Evolutionary conservation across 352 stramenopile genomes (phyloP).

Genomic region (Phytophthora hybrid): DNA sequence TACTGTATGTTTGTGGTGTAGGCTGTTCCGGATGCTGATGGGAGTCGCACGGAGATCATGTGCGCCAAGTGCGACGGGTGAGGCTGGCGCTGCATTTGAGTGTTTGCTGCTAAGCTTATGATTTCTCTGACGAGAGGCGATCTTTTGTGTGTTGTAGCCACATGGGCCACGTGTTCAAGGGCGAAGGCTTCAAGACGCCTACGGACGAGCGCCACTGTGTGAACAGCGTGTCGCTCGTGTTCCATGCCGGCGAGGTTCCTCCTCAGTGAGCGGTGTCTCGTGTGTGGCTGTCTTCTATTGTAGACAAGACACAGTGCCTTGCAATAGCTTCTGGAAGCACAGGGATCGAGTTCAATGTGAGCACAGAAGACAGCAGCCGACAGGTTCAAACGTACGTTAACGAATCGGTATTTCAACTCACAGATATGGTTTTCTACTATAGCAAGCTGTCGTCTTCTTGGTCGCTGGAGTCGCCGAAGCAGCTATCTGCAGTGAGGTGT

Average conservation of each 20-base stretch:
- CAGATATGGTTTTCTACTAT: conserved; percentile 33
- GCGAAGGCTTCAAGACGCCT: conserved; percentile 87
- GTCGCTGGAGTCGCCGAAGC: conserved; percentile 55
- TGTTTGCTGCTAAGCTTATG: conserved; percentile 3
- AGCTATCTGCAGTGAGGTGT: conserved; percentile 54
- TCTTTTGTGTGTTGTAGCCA: conserved; percentile 51
- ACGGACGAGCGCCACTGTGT: conserved; percentile 92
- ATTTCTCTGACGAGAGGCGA: conserved; percentile 20
- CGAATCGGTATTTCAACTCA: conserved; percentile 28
- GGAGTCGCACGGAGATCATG: conserved; percentile 87
- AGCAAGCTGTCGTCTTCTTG: conserved; percentile 68
- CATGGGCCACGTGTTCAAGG: conserved; percentile 93
- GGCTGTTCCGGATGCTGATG: conserved; percentile 75
- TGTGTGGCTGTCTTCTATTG: conserved; percentile 7
- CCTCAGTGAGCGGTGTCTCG: conserved; percentile 36
- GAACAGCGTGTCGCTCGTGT: conserved; percentile 91
- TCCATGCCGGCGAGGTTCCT: conserved; percentile 71
- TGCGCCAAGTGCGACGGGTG: conserved; percentile 89
- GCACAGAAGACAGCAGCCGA: conserved; percentile 9
- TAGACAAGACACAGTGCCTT: background rate
- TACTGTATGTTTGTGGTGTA: conserved; percentile 25
- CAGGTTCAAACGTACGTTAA: conserved; percentile 8
- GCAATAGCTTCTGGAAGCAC: conserved; percentile 5
- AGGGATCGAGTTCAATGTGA: conserved; percentile 16
- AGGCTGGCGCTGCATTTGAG: background rate